Base-by-base conservation (phyloP, 768 basidiomycete species). In the Rhodocollybia butyracea region DNA sequence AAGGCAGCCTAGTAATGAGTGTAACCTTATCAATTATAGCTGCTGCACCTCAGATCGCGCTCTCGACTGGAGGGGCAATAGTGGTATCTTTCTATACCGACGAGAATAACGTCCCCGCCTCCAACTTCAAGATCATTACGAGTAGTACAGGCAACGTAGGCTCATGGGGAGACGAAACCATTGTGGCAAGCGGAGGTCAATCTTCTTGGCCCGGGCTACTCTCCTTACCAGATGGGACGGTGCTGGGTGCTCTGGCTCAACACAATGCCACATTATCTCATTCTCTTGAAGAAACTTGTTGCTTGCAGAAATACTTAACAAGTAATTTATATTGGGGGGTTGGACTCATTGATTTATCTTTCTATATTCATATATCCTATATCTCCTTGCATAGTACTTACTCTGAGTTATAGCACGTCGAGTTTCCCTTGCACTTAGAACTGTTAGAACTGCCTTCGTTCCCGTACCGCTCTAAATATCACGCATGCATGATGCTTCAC, bases 41-140 rank as follows among this genome's bases (percentile, higher is more conserved):
- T 19, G 63, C 63, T 31, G 57, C 64, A 4, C 64, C 64, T 5
- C 56, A 46, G 24, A 36, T 66, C 26, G 50, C 53, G 3, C 55
- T 53, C 2, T 60, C 57, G 1, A 50, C 52, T 4, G 54, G 30
- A 3, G 61, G 61, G 27, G 60, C 60, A 2, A 55, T 66, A 10
- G 64, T 63, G 8, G 57, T 52, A 15, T 59, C 61, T 17, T 62
- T 66, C 42, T 59, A 59, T 56, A 66, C 64, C 13, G 61, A 66
- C 32, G 64, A 66, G 50, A 63, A 66, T 34, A 63, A 53, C 26
- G 26, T 47, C 36, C 29, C 36, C 48, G 29, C 12, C 22, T 51
- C 39, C n/a, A 19, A 13, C 21, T 40, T 40, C 39, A 40, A 40
- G 39, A 40, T 40, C 21, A 19, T 40, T 13, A 40, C 39, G 15